Conservation (phyloP, 2,329 filamentous ascomycete species). For the Chrysosporium queenslandicum region DNA sequence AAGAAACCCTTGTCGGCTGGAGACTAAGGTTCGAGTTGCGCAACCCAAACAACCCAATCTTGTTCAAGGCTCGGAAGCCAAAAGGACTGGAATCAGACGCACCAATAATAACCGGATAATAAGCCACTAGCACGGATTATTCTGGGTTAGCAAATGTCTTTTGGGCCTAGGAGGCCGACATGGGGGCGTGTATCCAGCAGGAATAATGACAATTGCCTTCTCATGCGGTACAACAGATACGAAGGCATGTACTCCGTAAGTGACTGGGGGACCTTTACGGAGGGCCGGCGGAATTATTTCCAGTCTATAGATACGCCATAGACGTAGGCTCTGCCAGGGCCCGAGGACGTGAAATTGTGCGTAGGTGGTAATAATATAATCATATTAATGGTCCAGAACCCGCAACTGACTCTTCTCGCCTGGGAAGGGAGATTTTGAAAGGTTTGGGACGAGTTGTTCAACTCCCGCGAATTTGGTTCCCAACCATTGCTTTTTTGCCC, state of each 20-base stretch:
- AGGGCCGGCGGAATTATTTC: constrained; percentile 5
- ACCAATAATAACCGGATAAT: not conserved
- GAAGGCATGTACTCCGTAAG: not conserved
- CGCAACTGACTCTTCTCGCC: not conserved
- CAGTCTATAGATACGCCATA: not conserved
- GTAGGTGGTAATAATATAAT: no score
- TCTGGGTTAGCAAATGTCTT: not conserved
- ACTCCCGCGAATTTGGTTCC: constrained; percentile 13
- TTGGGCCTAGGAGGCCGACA: constrained; percentile 8
- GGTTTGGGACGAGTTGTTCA: constrained; percentile 4
- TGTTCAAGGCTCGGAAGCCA: constrained; percentile 12
- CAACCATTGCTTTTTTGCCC: constrained; percentile 12
- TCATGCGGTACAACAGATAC: constrained; percentile 11
- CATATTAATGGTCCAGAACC: not conserved
- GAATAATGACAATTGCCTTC: constrained; percentile 6
- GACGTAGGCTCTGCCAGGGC: constrained; percentile 8
- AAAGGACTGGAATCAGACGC: constrained; percentile 9
- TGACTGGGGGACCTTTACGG: constrained; percentile 3
- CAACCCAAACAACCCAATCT: constrained; percentile 14
- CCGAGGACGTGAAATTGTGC: not conserved
- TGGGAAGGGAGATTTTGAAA: not conserved
- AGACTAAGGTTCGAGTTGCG: constrained; percentile 11
- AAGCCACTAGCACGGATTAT: constrained; percentile 7
- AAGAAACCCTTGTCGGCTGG: constrained; percentile 6
- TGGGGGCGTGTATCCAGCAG: constrained; percentile 12